These are phyloP conservation scores for Karstenula rhodostoma DNA, from an alignment of 2,329 filamentous ascomycete species.

Conservation along the genomic window DNA sequence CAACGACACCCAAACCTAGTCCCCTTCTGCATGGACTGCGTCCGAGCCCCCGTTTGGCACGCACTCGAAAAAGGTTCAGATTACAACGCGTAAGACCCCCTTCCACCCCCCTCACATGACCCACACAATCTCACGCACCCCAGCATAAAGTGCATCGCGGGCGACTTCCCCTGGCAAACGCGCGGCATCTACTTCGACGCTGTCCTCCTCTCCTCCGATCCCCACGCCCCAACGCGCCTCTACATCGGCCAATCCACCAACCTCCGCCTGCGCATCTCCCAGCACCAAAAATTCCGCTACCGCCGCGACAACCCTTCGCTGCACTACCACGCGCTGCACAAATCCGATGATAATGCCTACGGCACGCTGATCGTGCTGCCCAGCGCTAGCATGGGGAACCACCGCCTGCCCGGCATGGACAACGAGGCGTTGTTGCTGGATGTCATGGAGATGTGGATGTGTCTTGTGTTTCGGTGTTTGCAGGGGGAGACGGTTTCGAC, in stretches of 20 bases:
- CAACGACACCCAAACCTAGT: conserved; percentile 29
- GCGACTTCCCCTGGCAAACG: conserved; percentile 32
- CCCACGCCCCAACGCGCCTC: conserved; percentile 20
- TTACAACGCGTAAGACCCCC: conserved; percentile 25
- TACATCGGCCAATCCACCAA: conserved; percentile 45
- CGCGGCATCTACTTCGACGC: conserved; percentile 39
- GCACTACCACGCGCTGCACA: conserved; percentile 45
- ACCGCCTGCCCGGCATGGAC: conserved; percentile 35
- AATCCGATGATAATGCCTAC: conserved; percentile 39
- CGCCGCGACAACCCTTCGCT: conserved; percentile 44
- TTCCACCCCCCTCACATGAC: neutral
- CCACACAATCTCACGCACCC: neutral
- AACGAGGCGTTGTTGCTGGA: conserved; percentile 38
- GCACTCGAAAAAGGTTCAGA: conserved; percentile 30
- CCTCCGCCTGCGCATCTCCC: conserved; percentile 34
- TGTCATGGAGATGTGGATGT: conserved; percentile 48
- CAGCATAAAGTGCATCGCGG: conserved; percentile 32
- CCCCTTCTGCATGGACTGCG: conserved; percentile 27
- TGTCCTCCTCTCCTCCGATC: conserved; percentile 25
- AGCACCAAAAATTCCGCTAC: conserved; percentile 47
- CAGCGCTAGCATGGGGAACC: conserved; percentile 15
- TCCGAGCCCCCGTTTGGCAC: conserved; percentile 35
- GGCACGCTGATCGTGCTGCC: conserved; percentile 34
- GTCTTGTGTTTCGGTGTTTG: conserved; percentile 40
- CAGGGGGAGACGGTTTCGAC: conserved; percentile 26